Evolutionary conservation across 2,329 filamentous ascomycete species (phyloP), one percentile per base, ranked within the genome.

Genomic region (Arthrobotrys conoides): DNA sequence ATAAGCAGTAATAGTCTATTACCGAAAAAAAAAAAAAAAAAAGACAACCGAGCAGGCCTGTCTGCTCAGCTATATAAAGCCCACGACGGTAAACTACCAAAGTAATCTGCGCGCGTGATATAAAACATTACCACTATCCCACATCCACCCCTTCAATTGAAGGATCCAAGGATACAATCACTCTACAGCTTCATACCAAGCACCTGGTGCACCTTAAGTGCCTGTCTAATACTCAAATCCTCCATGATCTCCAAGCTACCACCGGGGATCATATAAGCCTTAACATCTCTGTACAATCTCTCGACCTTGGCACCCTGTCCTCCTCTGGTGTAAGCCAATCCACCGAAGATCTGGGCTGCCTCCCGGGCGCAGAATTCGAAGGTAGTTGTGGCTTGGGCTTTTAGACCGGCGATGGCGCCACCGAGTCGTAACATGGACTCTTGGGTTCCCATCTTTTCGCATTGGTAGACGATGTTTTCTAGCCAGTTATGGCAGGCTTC

Each of bases 181-280:
- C 8, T 14, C 61, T 90, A 98, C 84, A 99, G 84, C 89, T 97
- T 99, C 95, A 98, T 97, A 9, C 96, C 96, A 84, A 97, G 87
- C 80, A 91, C 91, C 88, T 97, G 91, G 82, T 94, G 93, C 70
- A 99, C 96, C 84, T 90, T 91, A 87, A 97, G 84, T 80, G 91
- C 92, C 88, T 97, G 94, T 82, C 95, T 89, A 85, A 99, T 97
- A 86, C 93, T 97, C 83, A 99, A 85, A 85, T 99, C 96, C 81
- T 98, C 87, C 96, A 99, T 99, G 81, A 99, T 99, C 88, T 99
- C 96, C 87, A 99, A 95, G 81, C 91, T 93, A 24, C 96, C 96
- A 83, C 96, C 96, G 2, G 96, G 96, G 82, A 99, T 95, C 80
- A 96, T 95, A 85, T 99, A 98, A 0, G 96, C 96, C 82, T 96